phyloP scores from a whole-genome alignment of 2,329 filamentous ascomycete genomes.

The Aureobasidium mangrovei region DNA sequence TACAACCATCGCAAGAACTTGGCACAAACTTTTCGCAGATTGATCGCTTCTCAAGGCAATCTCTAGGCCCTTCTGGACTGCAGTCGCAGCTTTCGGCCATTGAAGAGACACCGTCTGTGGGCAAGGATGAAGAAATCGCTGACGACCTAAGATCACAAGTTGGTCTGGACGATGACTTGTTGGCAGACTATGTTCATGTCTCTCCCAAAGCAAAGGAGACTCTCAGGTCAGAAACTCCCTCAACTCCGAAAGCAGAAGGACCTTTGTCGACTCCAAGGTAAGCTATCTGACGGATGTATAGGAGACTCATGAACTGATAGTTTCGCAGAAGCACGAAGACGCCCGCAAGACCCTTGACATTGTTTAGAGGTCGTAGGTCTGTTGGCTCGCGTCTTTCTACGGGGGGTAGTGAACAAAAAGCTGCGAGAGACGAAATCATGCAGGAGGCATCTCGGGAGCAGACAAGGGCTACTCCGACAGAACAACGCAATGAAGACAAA shows the following conservation, averaged over 20 bases:
- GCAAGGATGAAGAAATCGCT: slow-evolving; percentile 15
- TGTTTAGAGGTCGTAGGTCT: slow-evolving; percentile 4
- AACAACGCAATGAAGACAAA: no score
- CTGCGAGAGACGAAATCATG: not conserved
- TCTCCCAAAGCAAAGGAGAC: not conserved
- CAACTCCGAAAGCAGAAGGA: no score
- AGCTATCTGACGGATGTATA: no score
- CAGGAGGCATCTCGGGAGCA: not conserved
- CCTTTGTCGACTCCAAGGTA: no score
- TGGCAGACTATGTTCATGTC: slow-evolving; percentile 5
- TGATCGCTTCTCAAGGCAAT: not conserved
- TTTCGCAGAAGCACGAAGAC: not conserved
- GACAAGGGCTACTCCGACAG: not conserved
- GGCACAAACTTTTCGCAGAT: slow-evolving; percentile 1
- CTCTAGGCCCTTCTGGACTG: not conserved
- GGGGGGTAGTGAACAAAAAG: not conserved
- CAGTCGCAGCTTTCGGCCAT: not conserved
- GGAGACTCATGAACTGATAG: no score
- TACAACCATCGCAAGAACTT: slow-evolving; percentile 8
- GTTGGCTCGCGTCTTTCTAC: not conserved
- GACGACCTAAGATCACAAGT: not conserved
- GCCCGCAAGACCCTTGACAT: slow-evolving; percentile 1
- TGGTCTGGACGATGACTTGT: slow-evolving; percentile 3
- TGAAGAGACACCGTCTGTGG: not conserved
- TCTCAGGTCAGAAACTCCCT: no score